A percentile compares a stretch with the other conserved stretches of the same genome.
These are phyloP conservation scores for Diplocarpon rosae DNA, from an alignment of 2,329 filamentous ascomycete species.

Conservation along the genomic window DNA sequence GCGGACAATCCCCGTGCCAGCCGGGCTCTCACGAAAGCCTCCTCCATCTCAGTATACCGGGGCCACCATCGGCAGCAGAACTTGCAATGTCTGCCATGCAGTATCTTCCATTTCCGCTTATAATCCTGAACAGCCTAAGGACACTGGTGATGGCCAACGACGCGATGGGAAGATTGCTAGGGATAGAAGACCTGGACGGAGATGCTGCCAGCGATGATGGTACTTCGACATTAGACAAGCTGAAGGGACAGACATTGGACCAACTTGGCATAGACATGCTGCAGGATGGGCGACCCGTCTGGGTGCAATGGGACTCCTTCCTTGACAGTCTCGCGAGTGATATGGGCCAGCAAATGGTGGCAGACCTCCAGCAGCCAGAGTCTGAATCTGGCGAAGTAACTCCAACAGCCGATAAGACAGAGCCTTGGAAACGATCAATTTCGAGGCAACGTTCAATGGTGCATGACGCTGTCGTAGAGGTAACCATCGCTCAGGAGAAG, in stretches of 20 bases:
- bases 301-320: constrained; percentile 48
- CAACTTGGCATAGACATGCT: constrained; percentile 65
- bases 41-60: constrained; percentile 31
- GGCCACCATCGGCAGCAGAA: constrained; percentile 37
- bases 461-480: constrained; percentile 56
- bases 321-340: constrained; percentile 38
- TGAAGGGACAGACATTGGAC: constrained; percentile 55
- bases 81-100: constrained; percentile 59
- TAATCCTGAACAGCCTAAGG: constrained; percentile 58
- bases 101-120: constrained; percentile 60
- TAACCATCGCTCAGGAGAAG: constrained; percentile 43
- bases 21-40: constrained; percentile 8
- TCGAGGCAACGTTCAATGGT: constrained; percentile 29
- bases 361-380: background rate
- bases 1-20: constrained; percentile 13
- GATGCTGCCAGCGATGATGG: constrained; percentile 32
- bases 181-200: constrained; percentile 37
- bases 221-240: constrained; percentile 39
- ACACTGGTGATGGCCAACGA: constrained; percentile 65
- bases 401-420: constrained; percentile 27
- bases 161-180: constrained; percentile 59
- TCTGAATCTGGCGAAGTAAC: constrained; percentile 22
- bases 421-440: constrained; percentile 11
- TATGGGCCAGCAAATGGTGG: constrained; percentile 7
- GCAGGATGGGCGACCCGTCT: constrained; percentile 51